Evolutionary conservation across 371 early-diverging fungal genomes (phyloP), one percentile per base, ranked within the genome.

Genomic region (Haplosporangium sp.): DNA sequence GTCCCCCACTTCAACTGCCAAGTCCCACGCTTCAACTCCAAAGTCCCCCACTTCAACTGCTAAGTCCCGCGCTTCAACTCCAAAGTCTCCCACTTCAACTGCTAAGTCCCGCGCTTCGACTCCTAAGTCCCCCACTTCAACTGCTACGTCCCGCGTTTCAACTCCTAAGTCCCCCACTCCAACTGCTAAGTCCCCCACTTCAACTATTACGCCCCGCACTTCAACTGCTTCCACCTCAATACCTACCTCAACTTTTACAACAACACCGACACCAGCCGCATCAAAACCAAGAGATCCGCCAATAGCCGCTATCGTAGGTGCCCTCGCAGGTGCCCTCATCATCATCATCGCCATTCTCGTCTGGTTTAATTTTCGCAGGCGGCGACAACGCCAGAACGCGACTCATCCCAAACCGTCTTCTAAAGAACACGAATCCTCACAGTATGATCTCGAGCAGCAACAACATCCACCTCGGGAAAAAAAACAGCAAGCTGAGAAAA

Each of bases 261-360:
- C 55, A 67, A 45, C 60, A 38, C 18, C 61, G 3, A 29, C 40
- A 61, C 2, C 37, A 11, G 13, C 18, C 59, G 45, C 2, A 42
- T 5, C 20, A 55, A 2, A 57, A 38, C 16, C 38, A 29, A 54
- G 16, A n/a, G 48, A 53, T 8, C 38, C 62, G 42, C 71, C 64
- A 8, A 29, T 64, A 51, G 64, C 55, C 13, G 55, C 50, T 10
- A 64, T 70, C 21, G 55, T 42, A 9, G 71, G 71, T 0, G 64
- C 59, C 13, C 37, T 46, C 37, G 64, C 60, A n/a, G 71, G 55
- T n/a, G 42, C 45, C 41, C 9, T 70, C n/a, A 16, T 64, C 16
- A 36, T 70, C 48, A 46, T 70, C 53, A 29, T 65, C 46, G 59
- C 47, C 45, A 41, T 48, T 6, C 18, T 55, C 2, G 18, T 61